phyloP scores from a whole-genome alignment of 805 yeast species.

The Wickerhamomyces tratensis region DNA sequence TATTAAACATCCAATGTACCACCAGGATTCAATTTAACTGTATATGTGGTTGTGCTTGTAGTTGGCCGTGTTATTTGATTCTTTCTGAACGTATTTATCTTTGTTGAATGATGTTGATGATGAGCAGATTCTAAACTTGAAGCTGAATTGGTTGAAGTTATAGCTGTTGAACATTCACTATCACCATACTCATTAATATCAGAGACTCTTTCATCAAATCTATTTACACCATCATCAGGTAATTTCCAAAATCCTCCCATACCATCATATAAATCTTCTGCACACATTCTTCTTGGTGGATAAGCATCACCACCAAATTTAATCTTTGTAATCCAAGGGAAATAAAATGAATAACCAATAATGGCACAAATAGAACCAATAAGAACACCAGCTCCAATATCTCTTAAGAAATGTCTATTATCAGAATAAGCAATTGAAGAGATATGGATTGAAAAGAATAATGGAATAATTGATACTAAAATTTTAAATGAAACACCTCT shows the following conservation, averaged over 20 bases:
- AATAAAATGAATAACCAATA: constrained; percentile 31
- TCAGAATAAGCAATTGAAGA: constrained; percentile 37
- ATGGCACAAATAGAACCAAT: constrained; percentile 26
- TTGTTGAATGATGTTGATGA: no score
- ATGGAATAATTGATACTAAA: constrained; percentile 24
- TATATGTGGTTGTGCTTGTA: no score
- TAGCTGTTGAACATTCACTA: no score
- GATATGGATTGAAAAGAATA: constrained; percentile 23
- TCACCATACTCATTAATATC: constrained; percentile 2
- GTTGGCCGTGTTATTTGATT: no score
- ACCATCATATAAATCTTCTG: constrained; percentile 12
- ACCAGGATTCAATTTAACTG: not conserved
- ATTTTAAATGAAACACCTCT: constrained; percentile 26
- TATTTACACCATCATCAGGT: constrained; percentile 17
- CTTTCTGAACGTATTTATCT: no score
- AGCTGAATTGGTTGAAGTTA: no score
- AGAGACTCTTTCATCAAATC: constrained; percentile 6
- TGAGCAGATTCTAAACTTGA: no score
- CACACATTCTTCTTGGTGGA: constrained; percentile 31
- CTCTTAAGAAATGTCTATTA: constrained; percentile 32
- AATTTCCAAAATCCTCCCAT: constrained; percentile 30
- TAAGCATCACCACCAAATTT: constrained; percentile 29
- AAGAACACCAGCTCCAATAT: constrained; percentile 28
- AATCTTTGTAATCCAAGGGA: constrained; percentile 24
- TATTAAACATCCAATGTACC: not conserved